phyloP scores from a whole-genome alignment of 257 asterid genomes.

The Cinchona pubescens region DNA sequence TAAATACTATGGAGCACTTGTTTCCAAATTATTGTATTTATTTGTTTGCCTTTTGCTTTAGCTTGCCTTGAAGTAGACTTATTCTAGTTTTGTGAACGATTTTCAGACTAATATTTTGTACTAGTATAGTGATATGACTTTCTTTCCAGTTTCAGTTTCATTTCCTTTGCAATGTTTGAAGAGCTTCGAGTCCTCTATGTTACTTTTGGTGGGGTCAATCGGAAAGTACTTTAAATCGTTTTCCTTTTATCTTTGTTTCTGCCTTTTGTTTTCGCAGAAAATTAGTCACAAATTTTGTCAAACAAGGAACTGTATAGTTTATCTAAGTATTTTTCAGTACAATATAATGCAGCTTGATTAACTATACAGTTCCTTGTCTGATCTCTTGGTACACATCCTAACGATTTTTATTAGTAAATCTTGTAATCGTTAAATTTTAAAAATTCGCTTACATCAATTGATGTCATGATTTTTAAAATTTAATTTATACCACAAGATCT shows the following conservation, averaged over 20 bases:
- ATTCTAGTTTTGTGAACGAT: not conserved
- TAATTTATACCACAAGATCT: no score
- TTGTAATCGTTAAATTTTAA: no score
- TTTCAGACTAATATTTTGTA: no score
- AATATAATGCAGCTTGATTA: not conserved
- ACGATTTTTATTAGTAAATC: no score
- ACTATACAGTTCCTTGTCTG: no score
- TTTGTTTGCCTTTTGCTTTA: not conserved
- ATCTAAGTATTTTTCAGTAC: not conserved
- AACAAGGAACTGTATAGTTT: not conserved
- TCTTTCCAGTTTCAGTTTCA: not conserved
- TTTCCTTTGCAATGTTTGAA: not conserved
- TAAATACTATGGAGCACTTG: slow-evolving; percentile 18
- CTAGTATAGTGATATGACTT: no score
- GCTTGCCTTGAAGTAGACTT: not conserved
- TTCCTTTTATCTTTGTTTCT: not conserved
- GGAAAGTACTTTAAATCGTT: not conserved
- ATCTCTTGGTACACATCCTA: no score
- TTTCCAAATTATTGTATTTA: not conserved
- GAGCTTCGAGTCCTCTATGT: not conserved
- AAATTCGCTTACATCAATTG: no score
- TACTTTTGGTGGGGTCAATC: not conserved
- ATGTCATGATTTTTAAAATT: no score
- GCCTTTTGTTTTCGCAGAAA: not conserved
- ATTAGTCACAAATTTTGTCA: not conserved